Evolutionary conservation across 768 basidiomycete genomes (phyloP), one percentile per base, ranked within the genome.

Genomic region (Omphalotus guepiniiformis): DNA sequence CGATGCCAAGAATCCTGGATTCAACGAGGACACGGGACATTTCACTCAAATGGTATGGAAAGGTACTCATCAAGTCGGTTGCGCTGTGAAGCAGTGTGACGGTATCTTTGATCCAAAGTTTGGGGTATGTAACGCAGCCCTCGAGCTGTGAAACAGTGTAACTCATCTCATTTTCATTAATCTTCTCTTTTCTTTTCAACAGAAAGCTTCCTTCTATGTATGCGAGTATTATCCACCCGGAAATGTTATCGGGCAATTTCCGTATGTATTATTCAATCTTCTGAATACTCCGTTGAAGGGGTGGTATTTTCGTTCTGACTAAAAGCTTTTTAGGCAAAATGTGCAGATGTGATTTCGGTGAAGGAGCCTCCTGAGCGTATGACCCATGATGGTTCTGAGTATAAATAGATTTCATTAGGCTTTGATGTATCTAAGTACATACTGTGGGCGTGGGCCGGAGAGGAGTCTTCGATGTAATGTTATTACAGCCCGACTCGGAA

Each of bases 11-110:
- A 68, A 70, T 55, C 75, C 75, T 2, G 42, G 58, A 35, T 51
- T 40, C 39, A 21, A 15, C 21, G 39, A 32, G 9, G 30, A 9
- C 30, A 32, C 67, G 4, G 72, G 71, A 22, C 75, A 78, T 52
- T 78, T 69, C 54, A 78, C 75, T 16, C 74, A 75, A 49, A 61
- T 74, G 4, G 75, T 78, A 8, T 78, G 75, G 75, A 78, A 78
- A 55, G 58, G 54, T n/a, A 64, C 68, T 29, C 69, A 67, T 5
- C 60, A 73, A 37, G 60, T 76, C 29, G 74, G 72, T 21, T 75
- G 74, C 48, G 74, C 69, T 4, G 56, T 63, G 21, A 49, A 62
- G 39, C 46, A 41, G 4, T 76, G 74, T 55, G 57, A 47, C 40
- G 65, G 64, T 16, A 71, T 74, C 44, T 74, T 76, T 56, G 54